phyloP scores from a whole-genome alignment of 805 yeast species.

The Candida awuae region DNA sequence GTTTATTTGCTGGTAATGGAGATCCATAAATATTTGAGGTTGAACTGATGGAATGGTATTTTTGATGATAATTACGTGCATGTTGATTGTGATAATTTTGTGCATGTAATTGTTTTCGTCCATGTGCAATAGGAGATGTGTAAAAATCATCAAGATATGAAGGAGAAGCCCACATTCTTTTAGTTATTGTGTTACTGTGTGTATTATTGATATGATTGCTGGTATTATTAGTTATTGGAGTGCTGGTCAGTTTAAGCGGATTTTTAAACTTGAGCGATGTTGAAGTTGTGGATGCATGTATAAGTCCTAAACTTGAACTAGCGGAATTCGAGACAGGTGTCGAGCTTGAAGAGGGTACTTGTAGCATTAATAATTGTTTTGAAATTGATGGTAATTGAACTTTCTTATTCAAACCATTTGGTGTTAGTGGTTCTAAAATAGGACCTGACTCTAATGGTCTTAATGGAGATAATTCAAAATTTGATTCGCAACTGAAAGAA shows the following conservation, averaged over 20 bases:
- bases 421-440: slow-evolving; percentile 56
- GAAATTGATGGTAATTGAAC: slow-evolving; percentile 15
- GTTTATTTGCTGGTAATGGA: slow-evolving; percentile 4
- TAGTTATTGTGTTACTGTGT: slow-evolving; percentile 13
- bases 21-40: slow-evolving; percentile 14
- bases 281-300: slow-evolving; percentile 3
- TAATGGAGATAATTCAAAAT: slow-evolving; percentile 55
- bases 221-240: slow-evolving; percentile 5
- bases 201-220: slow-evolving; percentile 2
- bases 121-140: slow-evolving; percentile 36
- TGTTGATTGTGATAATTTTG: background rate
- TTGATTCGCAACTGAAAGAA: slow-evolving; percentile 58
- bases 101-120: background rate
- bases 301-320: background rate
- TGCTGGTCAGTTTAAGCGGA: slow-evolving; percentile 1
- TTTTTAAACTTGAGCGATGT: slow-evolving; percentile 6
- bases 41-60: no score
- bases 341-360: slow-evolving; percentile 1
- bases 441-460: slow-evolving; percentile 53
- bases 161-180: slow-evolving; percentile 58
- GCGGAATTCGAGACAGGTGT: background rate
- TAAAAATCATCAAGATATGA: slow-evolving; percentile 61
- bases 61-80: background rate
- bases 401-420: slow-evolving; percentile 25
- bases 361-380: slow-evolving; percentile 7